phyloP scores from a whole-genome alignment of 2,329 filamentous ascomycete species.

The Teratosphaeria destructans region DNA sequence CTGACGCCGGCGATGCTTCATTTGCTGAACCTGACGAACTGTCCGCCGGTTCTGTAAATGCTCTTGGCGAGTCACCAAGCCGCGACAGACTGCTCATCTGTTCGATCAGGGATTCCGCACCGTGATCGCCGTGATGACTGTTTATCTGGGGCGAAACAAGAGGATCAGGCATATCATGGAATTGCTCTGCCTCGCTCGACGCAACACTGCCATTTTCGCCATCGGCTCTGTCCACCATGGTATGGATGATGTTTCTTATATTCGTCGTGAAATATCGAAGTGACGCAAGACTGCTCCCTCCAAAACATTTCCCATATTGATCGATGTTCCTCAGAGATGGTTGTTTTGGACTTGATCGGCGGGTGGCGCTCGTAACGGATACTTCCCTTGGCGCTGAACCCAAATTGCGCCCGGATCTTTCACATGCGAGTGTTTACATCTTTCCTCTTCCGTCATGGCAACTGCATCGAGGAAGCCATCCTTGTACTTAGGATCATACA shows the following conservation, averaged over 20 bases:
- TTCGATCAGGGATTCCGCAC: slow-evolving; percentile 1
- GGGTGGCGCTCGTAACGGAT: neutral
- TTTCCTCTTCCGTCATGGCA: neutral
- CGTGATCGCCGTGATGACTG: neutral
- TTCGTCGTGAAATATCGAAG: neutral
- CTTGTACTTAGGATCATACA: neutral
- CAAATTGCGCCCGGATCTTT: neutral
- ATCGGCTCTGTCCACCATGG: neutral
- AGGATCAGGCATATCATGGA: neutral
- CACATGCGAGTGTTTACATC: neutral
- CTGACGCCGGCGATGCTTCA: neutral
- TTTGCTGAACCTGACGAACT: neutral
- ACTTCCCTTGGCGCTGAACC: neutral
- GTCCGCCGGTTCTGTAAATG: neutral
- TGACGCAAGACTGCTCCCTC: neutral
- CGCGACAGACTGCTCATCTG: slow-evolving; percentile 2
- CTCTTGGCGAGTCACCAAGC: neutral
- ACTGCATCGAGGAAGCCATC: neutral
- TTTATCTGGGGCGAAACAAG: neutral
- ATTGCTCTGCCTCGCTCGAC: neutral
- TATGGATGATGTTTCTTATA: neutral
- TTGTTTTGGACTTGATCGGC: neutral
- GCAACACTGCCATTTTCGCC: neutral
- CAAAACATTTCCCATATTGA: neutral
- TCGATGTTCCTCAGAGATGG: neutral